These are phyloP conservation scores for Exophiala sp. DNA, from an alignment of 2,329 filamentous ascomycete genomes.

Conservation along the genomic window DNA sequence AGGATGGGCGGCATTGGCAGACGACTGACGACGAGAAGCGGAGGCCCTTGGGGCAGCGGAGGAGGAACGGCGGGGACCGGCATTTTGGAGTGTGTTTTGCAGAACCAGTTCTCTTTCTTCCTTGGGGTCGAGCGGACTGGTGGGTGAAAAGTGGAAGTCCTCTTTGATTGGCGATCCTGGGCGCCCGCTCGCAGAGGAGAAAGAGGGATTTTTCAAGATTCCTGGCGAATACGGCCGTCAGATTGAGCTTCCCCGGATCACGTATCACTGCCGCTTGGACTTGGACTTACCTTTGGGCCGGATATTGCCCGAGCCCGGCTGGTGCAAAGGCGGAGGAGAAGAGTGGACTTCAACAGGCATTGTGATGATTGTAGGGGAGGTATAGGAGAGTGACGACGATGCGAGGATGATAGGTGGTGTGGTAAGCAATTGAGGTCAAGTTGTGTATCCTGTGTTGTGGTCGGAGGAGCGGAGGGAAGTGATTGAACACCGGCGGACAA, in stretches of 20 bases:
- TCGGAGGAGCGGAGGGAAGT: background rate
- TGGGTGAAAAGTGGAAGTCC: slow-evolving; percentile 31
- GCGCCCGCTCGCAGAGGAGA: slow-evolving; percentile 38
- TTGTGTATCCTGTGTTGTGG: background rate
- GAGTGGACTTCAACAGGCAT: slow-evolving; percentile 27
- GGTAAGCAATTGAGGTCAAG: background rate
- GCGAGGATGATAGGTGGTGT: background rate
- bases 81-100: slow-evolving; percentile 90
- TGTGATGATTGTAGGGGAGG: slow-evolving; percentile 4
- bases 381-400: background rate
- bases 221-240: slow-evolving; percentile 49
- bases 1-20: slow-evolving; percentile 42
- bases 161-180: slow-evolving; percentile 31
- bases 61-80: slow-evolving; percentile 78
- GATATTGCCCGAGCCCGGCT: slow-evolving; percentile 34
- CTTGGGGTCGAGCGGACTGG: slow-evolving; percentile 46
- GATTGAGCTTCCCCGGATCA: background rate
- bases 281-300: slow-evolving; percentile 38
- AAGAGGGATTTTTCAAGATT: slow-evolving; percentile 87
- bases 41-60: slow-evolving; percentile 62
- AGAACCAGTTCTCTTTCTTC: slow-evolving; percentile 81
- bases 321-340: slow-evolving; percentile 26
- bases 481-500: background rate
- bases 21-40: slow-evolving; percentile 64
- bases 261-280: no score